Percentiles rank a stretch among this genome's conserved stretches.
phyloP scores from a whole-genome alignment of 352 stramenopile species.

The Globisporangium apiculatum region DNA sequence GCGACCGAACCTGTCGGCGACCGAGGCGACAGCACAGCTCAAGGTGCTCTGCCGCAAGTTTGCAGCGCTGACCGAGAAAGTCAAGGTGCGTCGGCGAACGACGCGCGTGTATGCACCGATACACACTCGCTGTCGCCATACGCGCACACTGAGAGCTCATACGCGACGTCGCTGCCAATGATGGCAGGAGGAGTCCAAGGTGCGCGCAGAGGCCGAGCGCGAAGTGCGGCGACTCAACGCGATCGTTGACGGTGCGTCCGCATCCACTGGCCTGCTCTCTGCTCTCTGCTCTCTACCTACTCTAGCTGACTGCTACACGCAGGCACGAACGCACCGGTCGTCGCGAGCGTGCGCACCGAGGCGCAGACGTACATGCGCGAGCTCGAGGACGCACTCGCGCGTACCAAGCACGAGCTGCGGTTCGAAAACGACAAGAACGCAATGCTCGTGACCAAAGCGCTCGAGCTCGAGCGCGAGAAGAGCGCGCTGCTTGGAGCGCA shows the following conservation, averaged over 20 bases:
- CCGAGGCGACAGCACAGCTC: conserved; percentile 67
- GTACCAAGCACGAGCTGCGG: conserved; percentile 53
- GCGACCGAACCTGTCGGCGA: conserved; percentile 49
- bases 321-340: conserved; percentile 40
- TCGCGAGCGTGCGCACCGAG: conserved; percentile 50
- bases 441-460: conserved; percentile 49
- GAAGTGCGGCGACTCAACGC: conserved; percentile 61
- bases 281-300: no score
- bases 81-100: conserved; percentile 35
- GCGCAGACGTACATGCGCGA: conserved; percentile 57
- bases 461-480: conserved; percentile 70
- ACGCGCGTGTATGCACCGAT: background rate
- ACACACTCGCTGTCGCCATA: background rate
- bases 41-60: conserved; percentile 83
- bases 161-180: background rate
- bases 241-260: conserved; percentile 38
- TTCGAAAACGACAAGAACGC: conserved; percentile 75
- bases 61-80: conserved; percentile 73
- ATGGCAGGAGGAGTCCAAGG: conserved; percentile 59
- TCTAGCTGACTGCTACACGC: no score
- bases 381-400: conserved; percentile 51
- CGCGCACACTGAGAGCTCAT: background rate
- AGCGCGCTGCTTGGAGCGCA: conserved; percentile 27
- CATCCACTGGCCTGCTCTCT: no score
- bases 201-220: conserved; percentile 65